These are phyloP conservation scores for Hygrocybe coccinea DNA, from an alignment of 768 basidiomycete species.

Conservation along the genomic window DNA sequence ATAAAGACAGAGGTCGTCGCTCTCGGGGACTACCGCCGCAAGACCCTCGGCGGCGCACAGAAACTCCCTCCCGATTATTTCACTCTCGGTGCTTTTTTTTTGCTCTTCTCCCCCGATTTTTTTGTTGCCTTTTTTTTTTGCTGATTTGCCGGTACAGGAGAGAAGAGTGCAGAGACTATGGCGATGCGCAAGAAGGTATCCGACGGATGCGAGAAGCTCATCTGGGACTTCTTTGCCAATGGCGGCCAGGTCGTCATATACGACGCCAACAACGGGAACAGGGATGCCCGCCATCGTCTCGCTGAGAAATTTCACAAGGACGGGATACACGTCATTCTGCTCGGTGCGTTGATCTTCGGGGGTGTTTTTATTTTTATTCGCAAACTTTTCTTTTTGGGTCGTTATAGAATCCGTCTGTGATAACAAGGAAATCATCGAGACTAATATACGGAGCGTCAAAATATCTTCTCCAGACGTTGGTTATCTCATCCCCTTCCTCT, in stretches of 20 bases:
- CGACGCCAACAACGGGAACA: slow-evolving; percentile 92
- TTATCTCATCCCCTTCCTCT: slow-evolving; percentile 11
- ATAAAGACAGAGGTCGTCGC: slow-evolving; percentile 95
- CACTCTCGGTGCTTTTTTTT: slow-evolving; percentile 49
- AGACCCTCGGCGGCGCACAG: slow-evolving; percentile 82
- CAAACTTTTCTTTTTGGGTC: neutral
- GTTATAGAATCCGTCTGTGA: slow-evolving; percentile 81
- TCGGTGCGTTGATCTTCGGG: slow-evolving; percentile 54
- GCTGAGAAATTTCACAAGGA: slow-evolving; percentile 80
- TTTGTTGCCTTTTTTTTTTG: slow-evolving; percentile 50
- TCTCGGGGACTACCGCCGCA: slow-evolving; percentile 90
- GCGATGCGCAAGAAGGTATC: slow-evolving; percentile 69
- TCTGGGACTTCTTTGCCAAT: slow-evolving; percentile 79
- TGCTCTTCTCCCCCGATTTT: slow-evolving; percentile 62
- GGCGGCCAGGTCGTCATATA: slow-evolving; percentile 98
- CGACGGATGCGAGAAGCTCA: slow-evolving; percentile 80
- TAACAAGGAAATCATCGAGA: slow-evolving; percentile 86
- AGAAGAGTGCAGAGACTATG: slow-evolving; percentile 77
- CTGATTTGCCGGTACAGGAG: slow-evolving; percentile 42
- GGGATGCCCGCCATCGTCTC: slow-evolving; percentile 58
- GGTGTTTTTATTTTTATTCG: neutral
- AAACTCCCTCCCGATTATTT: slow-evolving; percentile 93
- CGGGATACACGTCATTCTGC: slow-evolving; percentile 89
- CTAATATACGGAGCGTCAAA: slow-evolving; percentile 94
- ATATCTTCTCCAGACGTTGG: slow-evolving; percentile 95